phyloP scores from a whole-genome alignment of 805 yeast species.

The Barnettozyma vustinii region DNA sequence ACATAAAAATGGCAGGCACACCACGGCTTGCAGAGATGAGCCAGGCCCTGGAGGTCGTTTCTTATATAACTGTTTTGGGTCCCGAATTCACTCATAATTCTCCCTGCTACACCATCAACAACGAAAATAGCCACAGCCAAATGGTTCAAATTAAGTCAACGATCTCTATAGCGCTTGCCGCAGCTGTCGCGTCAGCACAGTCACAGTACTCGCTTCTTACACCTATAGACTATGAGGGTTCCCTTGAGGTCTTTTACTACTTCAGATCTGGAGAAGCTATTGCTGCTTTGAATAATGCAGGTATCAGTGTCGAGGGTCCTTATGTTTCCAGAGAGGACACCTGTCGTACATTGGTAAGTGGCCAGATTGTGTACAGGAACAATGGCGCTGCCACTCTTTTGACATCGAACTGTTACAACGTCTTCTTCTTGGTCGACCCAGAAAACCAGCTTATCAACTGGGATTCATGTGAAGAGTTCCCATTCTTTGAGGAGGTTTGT shows the following conservation, averaged over 20 bases:
- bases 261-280: slow-evolving; percentile 16
- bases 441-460: slow-evolving; percentile 14
- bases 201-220: slow-evolving; percentile 7
- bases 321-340: slow-evolving; percentile 9
- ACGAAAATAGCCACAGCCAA: not conserved
- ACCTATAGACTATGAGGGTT: slow-evolving; percentile 14
- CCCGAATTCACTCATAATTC: not conserved
- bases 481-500: slow-evolving; percentile 19
- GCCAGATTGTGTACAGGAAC: slow-evolving; percentile 19
- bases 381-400: slow-evolving; percentile 14
- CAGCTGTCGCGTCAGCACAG: slow-evolving; percentile 21
- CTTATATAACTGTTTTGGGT: not conserved
- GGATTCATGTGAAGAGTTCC: slow-evolving; percentile 23
- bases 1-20: not conserved
- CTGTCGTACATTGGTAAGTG: slow-evolving; percentile 15
- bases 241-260: slow-evolving; percentile 19
- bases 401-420: slow-evolving; percentile 22
- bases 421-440: slow-evolving; percentile 17
- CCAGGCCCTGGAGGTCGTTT: not conserved
- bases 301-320: slow-evolving; percentile 15
- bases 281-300: slow-evolving; percentile 9
- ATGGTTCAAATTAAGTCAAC: slow-evolving; percentile 8
- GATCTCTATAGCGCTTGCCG: slow-evolving; percentile 7
- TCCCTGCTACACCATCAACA: not conserved
- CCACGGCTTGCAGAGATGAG: not conserved